These are phyloP conservation scores for Xenoacremonium recifei DNA, from an alignment of 2,329 filamentous ascomycete species.

Conservation along the genomic window DNA sequence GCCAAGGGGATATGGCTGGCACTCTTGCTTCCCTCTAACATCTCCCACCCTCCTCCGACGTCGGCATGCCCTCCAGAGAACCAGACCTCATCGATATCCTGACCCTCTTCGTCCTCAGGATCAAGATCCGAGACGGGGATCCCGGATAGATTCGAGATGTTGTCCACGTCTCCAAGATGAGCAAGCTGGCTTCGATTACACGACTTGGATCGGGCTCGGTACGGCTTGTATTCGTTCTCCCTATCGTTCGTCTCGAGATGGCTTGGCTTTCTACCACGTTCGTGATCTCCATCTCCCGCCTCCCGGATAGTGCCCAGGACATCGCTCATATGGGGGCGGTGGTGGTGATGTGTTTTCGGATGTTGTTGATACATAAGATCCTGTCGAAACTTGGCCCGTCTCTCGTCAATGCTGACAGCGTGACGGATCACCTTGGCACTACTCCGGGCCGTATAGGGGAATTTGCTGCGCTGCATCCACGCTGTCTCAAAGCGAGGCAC, in stretches of 20 bases:
- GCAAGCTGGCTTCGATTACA: constrained; percentile 25
- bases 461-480: constrained; percentile 78
- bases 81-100: constrained; percentile 80
- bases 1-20: constrained; percentile 67
- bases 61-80: constrained; percentile 79
- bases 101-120: constrained; percentile 50
- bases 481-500: constrained; percentile 73
- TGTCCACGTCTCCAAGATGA: constrained; percentile 20
- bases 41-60: constrained; percentile 74
- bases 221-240: constrained; percentile 35
- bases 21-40: constrained; percentile 54
- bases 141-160: constrained; percentile 30
- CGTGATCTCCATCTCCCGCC: not conserved
- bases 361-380: constrained; percentile 61
- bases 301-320: constrained; percentile 15
- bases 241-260: constrained; percentile 13
- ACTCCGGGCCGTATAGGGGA: constrained; percentile 63
- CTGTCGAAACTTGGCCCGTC: constrained; percentile 69
- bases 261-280: constrained; percentile 15
- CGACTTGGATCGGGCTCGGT: constrained; percentile 39
- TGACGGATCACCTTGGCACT: constrained; percentile 64
- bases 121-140: constrained; percentile 24
- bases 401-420: constrained; percentile 69
- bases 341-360: constrained; percentile 12
- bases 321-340: constrained; percentile 23